Evolutionary conservation across 2,329 filamentous ascomycete genomes (phyloP).

Genomic region (Botrytis cinerea): DNA sequence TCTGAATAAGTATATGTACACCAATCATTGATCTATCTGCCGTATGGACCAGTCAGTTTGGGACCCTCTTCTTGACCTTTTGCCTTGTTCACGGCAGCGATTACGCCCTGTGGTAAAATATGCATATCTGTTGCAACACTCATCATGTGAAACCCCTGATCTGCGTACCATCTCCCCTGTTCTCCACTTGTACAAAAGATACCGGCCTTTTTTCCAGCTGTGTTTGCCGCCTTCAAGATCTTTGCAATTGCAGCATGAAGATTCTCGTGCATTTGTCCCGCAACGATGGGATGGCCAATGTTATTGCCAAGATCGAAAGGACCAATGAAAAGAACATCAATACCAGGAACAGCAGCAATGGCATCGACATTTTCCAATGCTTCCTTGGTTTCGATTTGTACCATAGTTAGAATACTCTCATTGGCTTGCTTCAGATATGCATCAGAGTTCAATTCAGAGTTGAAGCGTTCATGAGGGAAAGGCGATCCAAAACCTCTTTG

Average conservation of each 20-base stretch:
- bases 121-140: constrained; percentile 58
- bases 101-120: constrained; percentile 51
- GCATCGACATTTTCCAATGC: constrained; percentile 61
- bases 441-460: constrained; percentile 50
- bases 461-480: constrained; percentile 54
- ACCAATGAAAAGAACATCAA: constrained; percentile 66
- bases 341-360: constrained; percentile 60
- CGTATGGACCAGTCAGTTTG: constrained; percentile 39
- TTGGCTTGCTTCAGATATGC: constrained; percentile 61
- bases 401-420: constrained; percentile 60
- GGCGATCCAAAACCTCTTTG: constrained; percentile 58
- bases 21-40: constrained; percentile 30
- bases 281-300: constrained; percentile 62
- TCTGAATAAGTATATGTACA: not conserved
- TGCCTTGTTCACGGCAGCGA: constrained; percentile 51
- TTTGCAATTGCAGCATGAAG: constrained; percentile 60
- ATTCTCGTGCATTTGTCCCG: constrained; percentile 59
- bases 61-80: constrained; percentile 43
- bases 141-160: constrained; percentile 63
- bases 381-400: constrained; percentile 68
- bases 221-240: constrained; percentile 57
- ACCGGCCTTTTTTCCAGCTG: constrained; percentile 66
- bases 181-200: constrained; percentile 59
- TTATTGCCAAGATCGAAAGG: constrained; percentile 67
- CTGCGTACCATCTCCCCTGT: constrained; percentile 56